phyloP scores from a whole-genome alignment of 2,329 filamentous ascomycete genomes.

The Aaosphaeria arxii region DNA sequence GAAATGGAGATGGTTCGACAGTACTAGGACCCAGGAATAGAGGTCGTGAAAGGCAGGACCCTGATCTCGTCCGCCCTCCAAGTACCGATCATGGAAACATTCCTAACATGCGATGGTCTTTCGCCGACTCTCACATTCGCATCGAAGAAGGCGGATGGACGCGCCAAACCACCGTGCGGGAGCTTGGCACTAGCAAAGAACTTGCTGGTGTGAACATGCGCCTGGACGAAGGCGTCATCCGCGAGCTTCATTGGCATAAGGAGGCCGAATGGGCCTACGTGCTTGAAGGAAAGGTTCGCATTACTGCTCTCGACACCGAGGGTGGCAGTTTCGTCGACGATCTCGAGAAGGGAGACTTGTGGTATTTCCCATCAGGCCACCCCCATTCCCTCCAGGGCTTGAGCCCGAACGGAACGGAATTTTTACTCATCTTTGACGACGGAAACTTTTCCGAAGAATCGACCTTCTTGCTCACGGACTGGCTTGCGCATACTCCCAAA shows the following conservation, averaged over 20 bases:
- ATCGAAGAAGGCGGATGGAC: slow-evolving; percentile 74
- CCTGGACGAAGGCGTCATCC: slow-evolving; percentile 68
- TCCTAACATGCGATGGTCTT: slow-evolving; percentile 67
- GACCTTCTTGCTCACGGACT: slow-evolving; percentile 72
- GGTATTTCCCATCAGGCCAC: slow-evolving; percentile 77
- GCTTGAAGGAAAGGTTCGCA: slow-evolving; percentile 65
- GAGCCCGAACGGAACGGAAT: slow-evolving; percentile 62
- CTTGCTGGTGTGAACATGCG: slow-evolving; percentile 78
- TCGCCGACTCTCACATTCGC: slow-evolving; percentile 46
- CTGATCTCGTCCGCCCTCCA: slow-evolving; percentile 69
- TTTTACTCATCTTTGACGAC: slow-evolving; percentile 61
- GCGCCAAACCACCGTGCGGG: slow-evolving; percentile 66
- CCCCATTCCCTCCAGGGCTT: slow-evolving; percentile 76
- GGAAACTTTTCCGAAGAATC: slow-evolving; percentile 62
- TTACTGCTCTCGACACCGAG: slow-evolving; percentile 72
- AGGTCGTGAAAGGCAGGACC: slow-evolving; percentile 65
- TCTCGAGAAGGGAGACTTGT: slow-evolving; percentile 71
- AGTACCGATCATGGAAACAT: slow-evolving; percentile 70
- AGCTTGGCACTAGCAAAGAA: slow-evolving; percentile 64
- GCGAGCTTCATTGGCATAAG: slow-evolving; percentile 79
- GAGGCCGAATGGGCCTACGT: slow-evolving; percentile 78
- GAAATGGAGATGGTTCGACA: slow-evolving; percentile 58
- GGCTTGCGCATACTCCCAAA: slow-evolving; percentile 70
- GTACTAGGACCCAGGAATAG: slow-evolving; percentile 69
- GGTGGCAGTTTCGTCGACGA: slow-evolving; percentile 77